Conservation (phyloP, 192 early-diverging fungal species). For the Lunasporangiospora selenospora region DNA sequence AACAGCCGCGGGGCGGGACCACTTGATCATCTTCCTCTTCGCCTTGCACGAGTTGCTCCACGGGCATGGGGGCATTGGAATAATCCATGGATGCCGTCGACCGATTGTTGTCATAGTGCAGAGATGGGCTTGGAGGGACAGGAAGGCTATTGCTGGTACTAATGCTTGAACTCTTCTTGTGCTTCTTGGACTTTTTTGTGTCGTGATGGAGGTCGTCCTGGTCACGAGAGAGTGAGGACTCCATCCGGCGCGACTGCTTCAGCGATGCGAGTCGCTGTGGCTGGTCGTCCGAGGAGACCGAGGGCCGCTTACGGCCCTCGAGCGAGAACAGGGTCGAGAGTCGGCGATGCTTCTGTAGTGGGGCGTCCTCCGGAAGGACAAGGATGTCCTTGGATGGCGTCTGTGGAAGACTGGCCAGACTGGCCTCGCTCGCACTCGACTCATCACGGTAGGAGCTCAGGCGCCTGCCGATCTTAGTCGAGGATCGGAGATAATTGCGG, state of each 20-base stretch:
- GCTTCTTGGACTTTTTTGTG: neutral
- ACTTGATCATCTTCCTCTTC: neutral
- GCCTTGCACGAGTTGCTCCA: too few relatives aligned
- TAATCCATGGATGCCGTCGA: too few relatives aligned
- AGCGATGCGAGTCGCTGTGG: neutral
- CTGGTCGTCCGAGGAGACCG: slow-evolving; percentile 27
- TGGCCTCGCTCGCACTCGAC: slow-evolving; percentile 35
- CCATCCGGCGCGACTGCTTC: slow-evolving; percentile 4
- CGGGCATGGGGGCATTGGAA: too few relatives aligned
- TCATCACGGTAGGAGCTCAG: slow-evolving; percentile 30
- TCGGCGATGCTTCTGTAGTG: slow-evolving; percentile 6
- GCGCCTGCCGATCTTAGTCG: slow-evolving; percentile 32
- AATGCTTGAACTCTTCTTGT: neutral
- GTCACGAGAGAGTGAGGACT: neutral
- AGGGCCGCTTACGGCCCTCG: slow-evolving; percentile 15
- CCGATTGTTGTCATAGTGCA: too few relatives aligned
- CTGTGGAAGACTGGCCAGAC: neutral
- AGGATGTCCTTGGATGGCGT: neutral
- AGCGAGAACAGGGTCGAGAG: slow-evolving; percentile 32
- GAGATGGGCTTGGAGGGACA: too few relatives aligned
- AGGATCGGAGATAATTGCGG: slow-evolving; percentile 26
- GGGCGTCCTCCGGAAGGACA: neutral
- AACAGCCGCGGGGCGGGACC: neutral
- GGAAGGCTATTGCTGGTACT: too few relatives aligned
- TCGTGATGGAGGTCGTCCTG: neutral